Evolutionary conservation across 108 stramenopile species (phyloP).

Genomic region (Skeletonema menzelii): DNA sequence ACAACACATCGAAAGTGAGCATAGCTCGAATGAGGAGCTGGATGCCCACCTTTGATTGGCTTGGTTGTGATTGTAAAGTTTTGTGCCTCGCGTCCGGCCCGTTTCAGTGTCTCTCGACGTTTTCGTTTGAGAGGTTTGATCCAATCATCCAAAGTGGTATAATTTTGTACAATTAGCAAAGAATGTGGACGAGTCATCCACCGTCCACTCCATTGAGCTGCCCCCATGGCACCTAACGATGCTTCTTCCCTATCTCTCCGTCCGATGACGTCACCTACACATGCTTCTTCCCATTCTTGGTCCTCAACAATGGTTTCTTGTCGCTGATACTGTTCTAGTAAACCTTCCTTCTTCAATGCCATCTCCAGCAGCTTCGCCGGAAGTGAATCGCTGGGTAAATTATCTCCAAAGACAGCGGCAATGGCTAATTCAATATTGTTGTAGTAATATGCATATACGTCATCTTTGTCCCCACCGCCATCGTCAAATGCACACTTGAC

Average conservation of each 20-base stretch:
- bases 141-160: slow-evolving; percentile 70
- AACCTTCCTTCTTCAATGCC: slow-evolving; percentile 48
- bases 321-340: slow-evolving; percentile 20
- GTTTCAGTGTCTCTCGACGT: slow-evolving; percentile 60
- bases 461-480: slow-evolving; percentile 22
- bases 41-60: slow-evolving; percentile 55
- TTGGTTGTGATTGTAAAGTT: slow-evolving; percentile 66
- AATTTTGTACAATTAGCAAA: slow-evolving; percentile 53
- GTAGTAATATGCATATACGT: slow-evolving; percentile 48
- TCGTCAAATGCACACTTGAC: slow-evolving; percentile 62
- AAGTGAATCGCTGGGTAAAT: slow-evolving; percentile 48
- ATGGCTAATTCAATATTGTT: slow-evolving; percentile 70
- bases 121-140: slow-evolving; percentile 59
- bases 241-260: slow-evolving; percentile 60
- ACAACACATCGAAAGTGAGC: slow-evolving; percentile 80
- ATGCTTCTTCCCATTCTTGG: slow-evolving; percentile 49
- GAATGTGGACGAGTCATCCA: slow-evolving; percentile 76
- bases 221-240: slow-evolving; percentile 62
- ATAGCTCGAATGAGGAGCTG: slow-evolving; percentile 74
- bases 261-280: slow-evolving; percentile 51
- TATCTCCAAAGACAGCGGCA: slow-evolving; percentile 67
- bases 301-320: not conserved
- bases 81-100: slow-evolving; percentile 49
- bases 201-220: slow-evolving; percentile 74
- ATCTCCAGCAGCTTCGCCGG: slow-evolving; percentile 52